phyloP scores from a whole-genome alignment of 2,329 filamentous ascomycete species.

The Fusarium austroafricanum region DNA sequence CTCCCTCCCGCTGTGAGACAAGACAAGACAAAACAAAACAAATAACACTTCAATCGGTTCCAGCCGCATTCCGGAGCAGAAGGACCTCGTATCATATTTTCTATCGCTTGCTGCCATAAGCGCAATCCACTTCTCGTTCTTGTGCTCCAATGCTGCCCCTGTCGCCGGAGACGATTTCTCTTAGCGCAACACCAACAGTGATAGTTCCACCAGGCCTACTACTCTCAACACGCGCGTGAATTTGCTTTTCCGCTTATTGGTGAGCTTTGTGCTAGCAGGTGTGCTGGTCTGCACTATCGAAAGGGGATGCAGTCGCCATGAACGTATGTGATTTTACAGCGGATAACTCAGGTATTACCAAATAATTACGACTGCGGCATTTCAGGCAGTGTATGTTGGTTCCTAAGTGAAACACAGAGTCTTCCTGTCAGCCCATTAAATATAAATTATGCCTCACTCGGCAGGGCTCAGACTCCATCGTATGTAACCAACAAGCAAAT shows the following conservation, averaged over 20 bases:
- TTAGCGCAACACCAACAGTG: conserved; percentile 30
- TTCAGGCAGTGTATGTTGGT: too few species aligned
- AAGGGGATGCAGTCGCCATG: background rate
- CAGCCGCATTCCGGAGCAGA: conserved; percentile 20
- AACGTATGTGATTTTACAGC: background rate
- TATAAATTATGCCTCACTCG: too few species aligned
- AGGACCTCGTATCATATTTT: conserved; percentile 8
- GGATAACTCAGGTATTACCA: background rate
- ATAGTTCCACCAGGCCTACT: conserved; percentile 32
- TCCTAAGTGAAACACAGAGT: background rate
- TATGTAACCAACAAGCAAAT: conserved; percentile 2
- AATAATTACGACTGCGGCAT: too few species aligned
- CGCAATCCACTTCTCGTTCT: conserved; percentile 2
- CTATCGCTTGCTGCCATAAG: background rate
- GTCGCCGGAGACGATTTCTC: conserved; percentile 18
- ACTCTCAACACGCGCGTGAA: conserved; percentile 16
- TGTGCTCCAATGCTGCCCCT: background rate
- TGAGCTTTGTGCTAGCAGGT: background rate
- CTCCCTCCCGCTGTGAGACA: conserved; percentile 21
- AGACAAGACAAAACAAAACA: conserved; percentile 9
- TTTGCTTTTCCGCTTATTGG: conserved; percentile 1
- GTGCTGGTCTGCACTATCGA: background rate
- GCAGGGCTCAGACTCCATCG: background rate
- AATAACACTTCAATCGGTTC: background rate
- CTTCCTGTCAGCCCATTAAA: background rate